Percentiles rank a stretch among this genome's conserved stretches.
phyloP scores from a whole-genome alignment of 306 rosid species.

The Cucurbita pepo region DNA sequence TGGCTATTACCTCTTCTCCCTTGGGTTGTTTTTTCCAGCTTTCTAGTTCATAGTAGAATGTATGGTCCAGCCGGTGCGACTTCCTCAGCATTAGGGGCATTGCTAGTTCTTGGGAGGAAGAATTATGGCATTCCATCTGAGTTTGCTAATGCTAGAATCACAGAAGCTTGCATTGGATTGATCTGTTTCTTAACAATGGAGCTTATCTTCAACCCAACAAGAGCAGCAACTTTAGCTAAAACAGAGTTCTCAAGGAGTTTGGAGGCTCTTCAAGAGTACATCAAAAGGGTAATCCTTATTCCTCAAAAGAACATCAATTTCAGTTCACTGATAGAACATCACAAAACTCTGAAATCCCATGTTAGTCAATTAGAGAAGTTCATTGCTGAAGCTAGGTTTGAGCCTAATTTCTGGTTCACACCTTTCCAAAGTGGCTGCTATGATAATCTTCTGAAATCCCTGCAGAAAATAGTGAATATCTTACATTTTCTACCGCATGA shows the following conservation, averaged over 20 bases:
- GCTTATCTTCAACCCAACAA: conserved; percentile 27
- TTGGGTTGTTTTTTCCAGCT: conserved; percentile 47
- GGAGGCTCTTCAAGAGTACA: conserved; percentile 29
- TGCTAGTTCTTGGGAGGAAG: conserved; percentile 57
- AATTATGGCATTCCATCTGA: conserved; percentile 35
- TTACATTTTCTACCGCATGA: conserved; percentile 16
- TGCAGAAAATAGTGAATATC: conserved; percentile 32
- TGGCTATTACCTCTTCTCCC: conserved; percentile 45
- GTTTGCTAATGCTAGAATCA: conserved; percentile 53
- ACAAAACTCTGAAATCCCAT: conserved; percentile 24
- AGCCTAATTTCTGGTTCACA: conserved; percentile 71
- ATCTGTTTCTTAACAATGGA: conserved; percentile 39
- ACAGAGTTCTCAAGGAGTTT: conserved; percentile 35
- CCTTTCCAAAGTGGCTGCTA: conserved; percentile 45
- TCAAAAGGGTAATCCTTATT: conserved; percentile 12
- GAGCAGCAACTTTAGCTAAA: conserved; percentile 61
- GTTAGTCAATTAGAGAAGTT: conserved; percentile 24
- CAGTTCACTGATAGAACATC: conserved; percentile 21
- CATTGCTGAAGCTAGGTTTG: conserved; percentile 43
- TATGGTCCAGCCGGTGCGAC: conserved; percentile 79
- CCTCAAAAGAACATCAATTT: conserved; percentile 10
- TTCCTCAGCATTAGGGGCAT: conserved; percentile 58
- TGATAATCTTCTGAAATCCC: conserved; percentile 29
- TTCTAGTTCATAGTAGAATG: conserved; percentile 54
- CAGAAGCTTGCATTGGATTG: conserved; percentile 57